phyloP scores from a whole-genome alignment of 2,329 filamentous ascomycete species.

The Fusarium oxysporum region DNA sequence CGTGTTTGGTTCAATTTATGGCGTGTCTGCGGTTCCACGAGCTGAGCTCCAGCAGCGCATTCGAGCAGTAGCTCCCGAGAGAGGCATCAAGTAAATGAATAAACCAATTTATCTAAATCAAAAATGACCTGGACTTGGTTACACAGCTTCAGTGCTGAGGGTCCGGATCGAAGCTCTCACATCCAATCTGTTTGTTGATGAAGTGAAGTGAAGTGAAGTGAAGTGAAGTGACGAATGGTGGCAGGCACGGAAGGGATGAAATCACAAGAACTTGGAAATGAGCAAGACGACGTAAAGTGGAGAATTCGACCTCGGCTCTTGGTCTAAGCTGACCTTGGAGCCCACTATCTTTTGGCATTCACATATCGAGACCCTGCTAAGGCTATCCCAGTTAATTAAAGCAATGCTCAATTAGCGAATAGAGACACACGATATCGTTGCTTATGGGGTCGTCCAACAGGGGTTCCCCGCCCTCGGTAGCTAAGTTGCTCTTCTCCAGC shows the following conservation, averaged over 20 bases:
- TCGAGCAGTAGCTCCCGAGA: slow-evolving; percentile 28
- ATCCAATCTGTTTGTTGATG: slow-evolving; percentile 9
- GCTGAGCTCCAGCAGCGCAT: slow-evolving; percentile 45
- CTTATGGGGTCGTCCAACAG: slow-evolving; percentile 13
- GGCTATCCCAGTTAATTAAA: slow-evolving; percentile 37
- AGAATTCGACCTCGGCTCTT: slow-evolving; percentile 34
- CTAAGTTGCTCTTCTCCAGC: slow-evolving; percentile 9
- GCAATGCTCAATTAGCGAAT: slow-evolving; percentile 23
- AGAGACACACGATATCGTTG: background rate
- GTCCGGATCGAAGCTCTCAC: slow-evolving; percentile 26
- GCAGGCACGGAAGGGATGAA: slow-evolving; percentile 29
- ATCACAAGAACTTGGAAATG: slow-evolving; percentile 41
- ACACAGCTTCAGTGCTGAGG: slow-evolving; percentile 19
- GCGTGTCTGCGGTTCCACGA: slow-evolving; percentile 36
- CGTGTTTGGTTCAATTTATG: slow-evolving; percentile 13
- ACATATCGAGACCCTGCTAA: slow-evolving; percentile 23
- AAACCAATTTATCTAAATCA: background rate
- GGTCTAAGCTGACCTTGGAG: slow-evolving; percentile 7
- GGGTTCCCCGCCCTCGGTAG: slow-evolving; percentile 38
- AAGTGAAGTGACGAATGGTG: background rate
- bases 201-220: background rate
- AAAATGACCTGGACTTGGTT: background rate
- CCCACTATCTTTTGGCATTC: slow-evolving; percentile 7
- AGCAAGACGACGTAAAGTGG: slow-evolving; percentile 35
- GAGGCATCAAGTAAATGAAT: slow-evolving; percentile 39